A percentile compares a stretch with the other conserved stretches of the same genome.
These are phyloP conservation scores for Cladophialophora immunda DNA, from an alignment of 2,329 filamentous ascomycete genomes.

Conservation along the genomic window DNA sequence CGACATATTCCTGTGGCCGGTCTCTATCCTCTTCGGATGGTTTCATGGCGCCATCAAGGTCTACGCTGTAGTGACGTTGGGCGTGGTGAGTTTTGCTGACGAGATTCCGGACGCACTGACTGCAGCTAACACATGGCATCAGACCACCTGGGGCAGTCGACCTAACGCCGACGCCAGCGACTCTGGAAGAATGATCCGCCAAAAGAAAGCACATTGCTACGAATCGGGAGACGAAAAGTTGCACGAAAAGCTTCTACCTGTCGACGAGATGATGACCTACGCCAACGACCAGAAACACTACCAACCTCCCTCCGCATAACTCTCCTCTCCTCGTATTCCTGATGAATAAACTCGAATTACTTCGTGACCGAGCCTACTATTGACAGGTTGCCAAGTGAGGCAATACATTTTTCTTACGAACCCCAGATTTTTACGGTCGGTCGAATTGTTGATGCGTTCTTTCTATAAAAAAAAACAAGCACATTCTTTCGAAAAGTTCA, in stretches of 20 bases:
- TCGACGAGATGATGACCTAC: slow-evolving; percentile 34
- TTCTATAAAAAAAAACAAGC: slow-evolving; percentile 26
- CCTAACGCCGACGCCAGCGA: slow-evolving; percentile 90
- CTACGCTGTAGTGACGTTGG: slow-evolving; percentile 82
- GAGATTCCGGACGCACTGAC: background rate
- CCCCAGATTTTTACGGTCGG: slow-evolving; percentile 24
- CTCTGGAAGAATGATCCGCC: slow-evolving; percentile 68
- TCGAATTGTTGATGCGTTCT: slow-evolving; percentile 17
- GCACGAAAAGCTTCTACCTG: slow-evolving; percentile 33
- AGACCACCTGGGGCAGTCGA: slow-evolving; percentile 97
- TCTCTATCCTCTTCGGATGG: slow-evolving; percentile 92
- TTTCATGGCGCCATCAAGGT: slow-evolving; percentile 93
- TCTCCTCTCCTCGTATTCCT: slow-evolving; percentile 8
- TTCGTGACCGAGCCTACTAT: background rate
- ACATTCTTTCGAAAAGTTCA: slow-evolving; percentile 25
- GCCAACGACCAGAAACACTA: slow-evolving; percentile 34
- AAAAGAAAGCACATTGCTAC: slow-evolving; percentile 30
- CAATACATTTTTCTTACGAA: slow-evolving; percentile 15
- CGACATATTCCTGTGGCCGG: slow-evolving; percentile 79
- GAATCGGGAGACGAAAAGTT: slow-evolving; percentile 31
- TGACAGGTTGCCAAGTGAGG: background rate
- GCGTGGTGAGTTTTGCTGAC: slow-evolving; percentile 70
- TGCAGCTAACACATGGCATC: slow-evolving; percentile 41
- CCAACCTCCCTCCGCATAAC: slow-evolving; percentile 33
- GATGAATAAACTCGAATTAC: background rate